Percentiles rank a stretch among this genome's conserved stretches.
These are phyloP conservation scores for Leavenworthia alabamica DNA, from an alignment of 345 rosid species.

Conservation along the genomic window DNA sequence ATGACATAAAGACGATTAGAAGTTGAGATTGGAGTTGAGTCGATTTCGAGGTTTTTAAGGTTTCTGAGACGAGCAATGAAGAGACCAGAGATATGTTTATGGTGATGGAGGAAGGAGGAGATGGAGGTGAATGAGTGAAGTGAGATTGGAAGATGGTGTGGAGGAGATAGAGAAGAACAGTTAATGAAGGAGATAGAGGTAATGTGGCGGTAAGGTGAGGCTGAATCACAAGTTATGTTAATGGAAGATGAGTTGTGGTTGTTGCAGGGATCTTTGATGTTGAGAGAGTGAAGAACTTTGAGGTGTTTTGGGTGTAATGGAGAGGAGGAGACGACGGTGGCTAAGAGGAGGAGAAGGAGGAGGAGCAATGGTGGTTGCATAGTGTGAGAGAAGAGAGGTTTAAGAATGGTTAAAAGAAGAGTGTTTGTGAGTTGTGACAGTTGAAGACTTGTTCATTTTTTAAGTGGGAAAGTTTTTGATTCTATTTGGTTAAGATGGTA, in stretches of 20 bases:
- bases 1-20: conserved; percentile 64
- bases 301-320: conserved; percentile 63
- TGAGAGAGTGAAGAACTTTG: conserved; percentile 51
- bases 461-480: neutral
- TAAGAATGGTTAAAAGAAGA: neutral
- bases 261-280: conserved; percentile 54
- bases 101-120: conserved; percentile 42
- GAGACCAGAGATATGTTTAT: conserved; percentile 40
- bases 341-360: conserved; percentile 7
- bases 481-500: neutral
- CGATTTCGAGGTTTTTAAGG: conserved; percentile 58
- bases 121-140: no score
- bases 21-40: conserved; percentile 45
- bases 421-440: conserved; percentile 1
- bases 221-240: conserved; percentile 42
- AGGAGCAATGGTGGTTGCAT: conserved; percentile 28
- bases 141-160: conserved; percentile 53
- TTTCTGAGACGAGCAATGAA: conserved; percentile 61
- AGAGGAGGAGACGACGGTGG: conserved; percentile 28
- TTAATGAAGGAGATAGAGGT: conserved; percentile 52
- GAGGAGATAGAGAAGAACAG: conserved; percentile 42
- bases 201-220: conserved; percentile 66
- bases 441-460: neutral
- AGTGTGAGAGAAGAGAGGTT: conserved; percentile 19
- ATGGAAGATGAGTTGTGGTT: conserved; percentile 29